These are phyloP conservation scores for Yarrowia keelungensis DNA, from an alignment of 805 yeast genomes.

Conservation along the genomic window DNA sequence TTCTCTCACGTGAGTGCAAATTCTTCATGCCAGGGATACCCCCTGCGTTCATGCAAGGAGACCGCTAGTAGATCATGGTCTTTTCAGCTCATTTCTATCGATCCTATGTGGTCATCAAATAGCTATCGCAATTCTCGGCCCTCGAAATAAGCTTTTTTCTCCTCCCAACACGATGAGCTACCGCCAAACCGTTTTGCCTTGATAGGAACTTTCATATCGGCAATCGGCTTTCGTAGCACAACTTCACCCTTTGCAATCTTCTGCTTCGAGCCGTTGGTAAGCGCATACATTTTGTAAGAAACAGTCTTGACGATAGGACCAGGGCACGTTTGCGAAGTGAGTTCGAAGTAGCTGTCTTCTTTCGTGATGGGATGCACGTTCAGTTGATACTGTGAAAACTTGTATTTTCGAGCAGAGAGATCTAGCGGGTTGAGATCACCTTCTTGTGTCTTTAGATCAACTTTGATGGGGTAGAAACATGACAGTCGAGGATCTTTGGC, in stretches of 20 bases:
- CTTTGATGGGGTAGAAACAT: slow-evolving; percentile 17
- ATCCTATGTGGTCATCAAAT: no score
- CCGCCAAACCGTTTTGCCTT: no score
- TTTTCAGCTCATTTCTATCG: no score
- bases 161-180: no score
- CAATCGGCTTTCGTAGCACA: not conserved
- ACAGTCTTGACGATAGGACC: slow-evolving; percentile 11
- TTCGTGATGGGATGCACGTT: slow-evolving; percentile 11
- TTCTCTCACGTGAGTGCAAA: no score
- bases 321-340: not conserved
- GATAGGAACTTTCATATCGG: slow-evolving; percentile 23
- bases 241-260: slow-evolving; percentile 20
- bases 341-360: slow-evolving; percentile 6
- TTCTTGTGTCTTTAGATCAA: not conserved
- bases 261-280: slow-evolving; percentile 19
- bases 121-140: no score
- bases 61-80: no score
- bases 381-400: slow-evolving; percentile 4
- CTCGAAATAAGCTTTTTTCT: no score
- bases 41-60: no score
- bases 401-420: not conserved
- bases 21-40: no score
- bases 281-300: slow-evolving; percentile 6
- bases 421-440: not conserved
- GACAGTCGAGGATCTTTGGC: slow-evolving; percentile 24